Conservation (phyloP, 108 stramenopile species). For the Mediolabrus comicus region DNA sequence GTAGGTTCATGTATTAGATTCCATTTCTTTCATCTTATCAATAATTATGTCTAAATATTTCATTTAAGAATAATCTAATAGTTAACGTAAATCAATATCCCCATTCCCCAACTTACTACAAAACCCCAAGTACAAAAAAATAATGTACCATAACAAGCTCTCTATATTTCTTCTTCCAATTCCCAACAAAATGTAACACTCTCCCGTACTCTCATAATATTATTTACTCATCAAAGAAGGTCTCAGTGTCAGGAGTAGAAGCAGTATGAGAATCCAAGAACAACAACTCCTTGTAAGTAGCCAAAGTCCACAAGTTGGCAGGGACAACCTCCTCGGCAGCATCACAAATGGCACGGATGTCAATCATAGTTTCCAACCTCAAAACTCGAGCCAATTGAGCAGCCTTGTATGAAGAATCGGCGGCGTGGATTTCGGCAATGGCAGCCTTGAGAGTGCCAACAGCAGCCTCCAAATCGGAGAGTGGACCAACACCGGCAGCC, state of each 20-base stretch:
- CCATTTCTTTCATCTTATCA: too few species aligned
- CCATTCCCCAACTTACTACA: too few species aligned
- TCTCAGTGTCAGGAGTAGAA: background rate
- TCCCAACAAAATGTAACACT: too few species aligned
- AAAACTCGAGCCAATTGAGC: conserved; percentile 80
- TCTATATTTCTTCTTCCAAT: too few species aligned
- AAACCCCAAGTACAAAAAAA: too few species aligned
- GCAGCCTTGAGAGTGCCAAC: conserved; percentile 67
- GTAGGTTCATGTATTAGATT: too few species aligned
- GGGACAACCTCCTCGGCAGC: conserved; percentile 90
- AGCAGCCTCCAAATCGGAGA: conserved; percentile 69
- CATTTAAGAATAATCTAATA: too few species aligned
- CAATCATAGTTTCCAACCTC: conserved; percentile 92
- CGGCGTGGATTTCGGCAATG: conserved; percentile 64
- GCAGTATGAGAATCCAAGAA: conserved; percentile 80
- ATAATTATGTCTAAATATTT: too few species aligned
- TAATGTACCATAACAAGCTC: too few species aligned
- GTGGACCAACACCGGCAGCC: conserved; percentile 66
- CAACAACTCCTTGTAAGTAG: conserved; percentile 94
- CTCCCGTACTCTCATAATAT: too few species aligned
- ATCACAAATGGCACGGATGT: conserved; percentile 87
- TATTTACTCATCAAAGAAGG: background rate
- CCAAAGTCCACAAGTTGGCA: conserved; percentile 89
- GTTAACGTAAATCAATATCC: too few species aligned
- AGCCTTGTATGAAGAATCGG: conserved; percentile 65